Conservation (phyloP, 2,329 filamentous ascomycete genomes). For the Arthrobotrys sphaeroides region DNA sequence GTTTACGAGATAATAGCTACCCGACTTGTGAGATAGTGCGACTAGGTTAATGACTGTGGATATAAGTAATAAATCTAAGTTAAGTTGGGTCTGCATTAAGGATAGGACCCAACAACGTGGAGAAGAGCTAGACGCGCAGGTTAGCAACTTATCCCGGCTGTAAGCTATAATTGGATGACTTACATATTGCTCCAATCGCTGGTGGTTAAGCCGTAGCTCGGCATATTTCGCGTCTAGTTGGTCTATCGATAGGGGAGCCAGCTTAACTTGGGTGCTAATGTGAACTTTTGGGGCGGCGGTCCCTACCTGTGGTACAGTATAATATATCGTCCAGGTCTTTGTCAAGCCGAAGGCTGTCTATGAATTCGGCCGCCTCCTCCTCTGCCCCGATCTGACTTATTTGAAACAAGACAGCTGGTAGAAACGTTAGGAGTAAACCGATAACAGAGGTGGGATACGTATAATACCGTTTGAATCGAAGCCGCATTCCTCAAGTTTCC, state of each 20-base stretch:
- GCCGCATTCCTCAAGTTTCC: background rate
- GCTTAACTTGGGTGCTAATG: slow-evolving; percentile 1
- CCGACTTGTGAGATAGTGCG: background rate
- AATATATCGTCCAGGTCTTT: slow-evolving; percentile 8
- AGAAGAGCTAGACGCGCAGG: slow-evolving; percentile 13
- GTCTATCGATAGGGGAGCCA: slow-evolving; percentile 4
- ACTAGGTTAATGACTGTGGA: too few species aligned
- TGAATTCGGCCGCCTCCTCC: slow-evolving; percentile 1
- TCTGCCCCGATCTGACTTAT: slow-evolving; percentile 33
- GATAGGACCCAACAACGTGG: slow-evolving; percentile 15
- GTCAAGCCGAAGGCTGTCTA: slow-evolving; percentile 6
- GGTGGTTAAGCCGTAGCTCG: background rate
- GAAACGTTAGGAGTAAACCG: slow-evolving; percentile 15
- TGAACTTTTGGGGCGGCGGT: background rate
- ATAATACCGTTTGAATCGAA: slow-evolving; percentile 15
- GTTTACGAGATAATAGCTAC: too few species aligned
- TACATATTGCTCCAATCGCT: slow-evolving; percentile 29
- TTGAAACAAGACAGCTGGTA: slow-evolving; percentile 26
- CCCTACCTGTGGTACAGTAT: slow-evolving; percentile 29
- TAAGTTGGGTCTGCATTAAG: slow-evolving; percentile 2
- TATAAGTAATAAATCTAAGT: too few species aligned
- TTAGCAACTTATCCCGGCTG: background rate
- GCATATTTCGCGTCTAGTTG: slow-evolving; percentile 27
- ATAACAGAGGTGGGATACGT: background rate
- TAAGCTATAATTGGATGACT: background rate